Base-by-base conservation (phyloP, 1,284 basidiomycete genomes). In the Farysia itapuensis region DNA sequence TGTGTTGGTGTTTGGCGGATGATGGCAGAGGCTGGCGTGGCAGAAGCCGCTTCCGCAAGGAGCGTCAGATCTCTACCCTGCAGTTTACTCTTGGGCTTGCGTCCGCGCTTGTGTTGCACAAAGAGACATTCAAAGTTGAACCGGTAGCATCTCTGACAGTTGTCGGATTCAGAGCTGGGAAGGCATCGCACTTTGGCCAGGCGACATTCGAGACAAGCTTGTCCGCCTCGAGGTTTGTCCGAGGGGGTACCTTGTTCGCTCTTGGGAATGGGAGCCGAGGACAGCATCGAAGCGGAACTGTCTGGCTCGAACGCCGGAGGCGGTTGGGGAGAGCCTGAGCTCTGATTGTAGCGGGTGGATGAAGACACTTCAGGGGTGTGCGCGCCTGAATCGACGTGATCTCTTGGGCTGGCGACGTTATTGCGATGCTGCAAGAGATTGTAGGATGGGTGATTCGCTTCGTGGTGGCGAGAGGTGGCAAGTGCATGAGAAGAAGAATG, bases 61-160 rank as follows among this genome's bases (percentile, higher is more conserved):
- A 61, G 39, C 15, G 58, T 54, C 16, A 61, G 43, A 21, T 61
- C 58, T 33, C 58, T 43, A 30, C 58, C 58, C 25, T 63, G 58
- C 4, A 63, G 47, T 43, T 53, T 57, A 35, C 59, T 63, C 31
- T 63, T 63, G n/a, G 59, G 49, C 38, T 63, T 63, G 15, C 59
- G 31, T 8, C 59, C 59, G 4, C 59, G 48, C 30, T 53, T 57
- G 49, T 63, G 59, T 36, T 63, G 52, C 14, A 63, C 53, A 20
- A 57, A 63, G 16, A 63, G 42, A n/a, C 59, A 63, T 11, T 63
- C 59, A 20, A 63, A 63, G 28, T 40, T 51, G 49, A 63, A 63
- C 4, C 50, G 41, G n/a, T 46, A 49, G 19, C 59, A 63, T n/a
- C 59, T 41, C 30, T 52, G 49, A 22, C 59, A 63, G 28, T 28